Evolutionary conservation across 352 stramenopile species (phyloP).

Genomic region (Globisporangium nodosum): DNA sequence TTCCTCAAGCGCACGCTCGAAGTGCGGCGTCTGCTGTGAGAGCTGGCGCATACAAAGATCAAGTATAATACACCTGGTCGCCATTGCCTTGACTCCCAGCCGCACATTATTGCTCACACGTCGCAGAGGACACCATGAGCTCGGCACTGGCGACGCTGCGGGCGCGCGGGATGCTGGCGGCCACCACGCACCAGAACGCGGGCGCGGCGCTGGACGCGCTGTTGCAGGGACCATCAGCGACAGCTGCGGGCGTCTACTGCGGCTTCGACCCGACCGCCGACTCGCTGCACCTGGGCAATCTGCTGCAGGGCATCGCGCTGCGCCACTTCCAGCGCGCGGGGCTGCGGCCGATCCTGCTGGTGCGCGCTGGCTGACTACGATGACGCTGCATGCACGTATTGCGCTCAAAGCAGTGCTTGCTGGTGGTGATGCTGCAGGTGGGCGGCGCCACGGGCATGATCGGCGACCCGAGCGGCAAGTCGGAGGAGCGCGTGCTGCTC

Average conservation of each 20-base stretch:
- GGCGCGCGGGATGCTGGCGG: conserved; percentile 65
- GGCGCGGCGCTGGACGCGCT: conserved; percentile 47
- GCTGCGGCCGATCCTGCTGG: conserved; percentile 88
- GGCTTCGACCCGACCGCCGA: conserved; percentile 92
- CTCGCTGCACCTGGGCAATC: conserved; percentile 88
- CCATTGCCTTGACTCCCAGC: neutral
- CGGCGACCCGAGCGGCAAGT: conserved; percentile 98
- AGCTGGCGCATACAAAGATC: neutral
- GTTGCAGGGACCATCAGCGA: conserved; percentile 10
- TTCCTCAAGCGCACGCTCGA: conserved; percentile 82
- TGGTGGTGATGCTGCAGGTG: conserved; percentile 19
- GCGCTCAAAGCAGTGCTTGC: too few relatives aligned
- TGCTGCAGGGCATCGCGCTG: conserved; percentile 83
- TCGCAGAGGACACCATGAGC: conserved; percentile 47
- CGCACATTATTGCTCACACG: neutral
- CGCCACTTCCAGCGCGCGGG: conserved; percentile 85
- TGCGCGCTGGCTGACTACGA: conserved; percentile 2
- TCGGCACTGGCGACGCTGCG: conserved; percentile 54
- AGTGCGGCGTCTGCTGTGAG: conserved; percentile 71
- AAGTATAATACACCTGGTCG: neutral
- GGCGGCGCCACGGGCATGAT: conserved; percentile 91
- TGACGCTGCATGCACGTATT: neutral
- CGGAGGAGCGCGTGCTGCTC: conserved; percentile 94
- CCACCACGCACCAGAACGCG: conserved; percentile 61
- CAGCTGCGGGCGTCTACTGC: conserved; percentile 63